Conservation (phyloP, 306 rosid species). For the Urtica urens region DNA sequence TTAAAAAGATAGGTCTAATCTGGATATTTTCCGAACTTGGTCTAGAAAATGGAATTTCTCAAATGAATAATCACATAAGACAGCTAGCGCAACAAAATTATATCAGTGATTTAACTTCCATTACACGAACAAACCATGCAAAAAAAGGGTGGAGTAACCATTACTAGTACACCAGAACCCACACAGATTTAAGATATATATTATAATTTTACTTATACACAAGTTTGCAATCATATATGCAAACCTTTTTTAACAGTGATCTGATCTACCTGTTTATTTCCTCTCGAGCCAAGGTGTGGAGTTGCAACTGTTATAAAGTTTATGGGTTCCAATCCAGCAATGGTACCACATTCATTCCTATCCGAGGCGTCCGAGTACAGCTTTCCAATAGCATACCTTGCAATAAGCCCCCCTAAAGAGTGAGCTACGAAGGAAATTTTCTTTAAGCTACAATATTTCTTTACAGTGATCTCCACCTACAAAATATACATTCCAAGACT, state of each 20-base stretch:
- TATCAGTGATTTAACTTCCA: too few species aligned
- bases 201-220: background rate
- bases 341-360: constrained; percentile 31
- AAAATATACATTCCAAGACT: constrained; percentile 2
- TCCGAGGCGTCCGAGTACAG: constrained; percentile 37
- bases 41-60: too few species aligned
- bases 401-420: constrained; percentile 91
- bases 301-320: constrained; percentile 92
- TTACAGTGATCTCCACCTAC: constrained; percentile 62
- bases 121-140: background rate
- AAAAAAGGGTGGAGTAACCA: background rate
- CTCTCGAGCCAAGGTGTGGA: constrained; percentile 94
- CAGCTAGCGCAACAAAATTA: too few species aligned
- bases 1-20: too few species aligned
- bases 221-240: background rate
- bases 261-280: constrained; percentile 63
- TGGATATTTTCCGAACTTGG: too few species aligned
- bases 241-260: constrained; percentile 3
- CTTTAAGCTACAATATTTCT: constrained; percentile 48
- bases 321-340: constrained; percentile 84
- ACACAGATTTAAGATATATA: too few species aligned
- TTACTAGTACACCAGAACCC: too few species aligned
- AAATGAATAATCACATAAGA: too few species aligned
- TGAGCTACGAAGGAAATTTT: constrained; percentile 94
- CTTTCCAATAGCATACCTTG: constrained; percentile 89